phyloP scores from a whole-genome alignment of 192 early-diverging fungal species.

The Geranomyces variabilis region DNA sequence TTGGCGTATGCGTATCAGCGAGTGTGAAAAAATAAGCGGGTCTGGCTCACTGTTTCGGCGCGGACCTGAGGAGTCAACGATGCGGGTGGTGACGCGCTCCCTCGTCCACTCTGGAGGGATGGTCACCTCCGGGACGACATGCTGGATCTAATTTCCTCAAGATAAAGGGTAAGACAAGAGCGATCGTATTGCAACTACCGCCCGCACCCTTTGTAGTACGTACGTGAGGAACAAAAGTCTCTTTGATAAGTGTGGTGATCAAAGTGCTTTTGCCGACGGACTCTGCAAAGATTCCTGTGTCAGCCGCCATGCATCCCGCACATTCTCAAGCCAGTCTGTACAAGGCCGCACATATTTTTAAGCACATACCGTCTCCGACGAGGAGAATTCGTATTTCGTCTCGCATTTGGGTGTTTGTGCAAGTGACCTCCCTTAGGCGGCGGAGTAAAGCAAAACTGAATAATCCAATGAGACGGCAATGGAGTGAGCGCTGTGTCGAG shows the following conservation, averaged over 20 bases:
- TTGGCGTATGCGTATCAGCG: neutral
- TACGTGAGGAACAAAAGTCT: conserved; percentile 92
- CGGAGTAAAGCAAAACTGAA: too few species aligned
- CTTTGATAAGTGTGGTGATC: conserved; percentile 96
- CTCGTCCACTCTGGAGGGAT: conserved; percentile 98
- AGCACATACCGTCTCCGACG: conserved; percentile 79
- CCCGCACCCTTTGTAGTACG: conserved; percentile 10
- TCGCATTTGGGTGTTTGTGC: conserved; percentile 13
- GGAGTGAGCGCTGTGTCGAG: too few species aligned
- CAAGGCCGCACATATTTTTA: too few species aligned
- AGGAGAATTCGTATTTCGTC: conserved; percentile 82
- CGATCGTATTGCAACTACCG: neutral
- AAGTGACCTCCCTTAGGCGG: too few species aligned
- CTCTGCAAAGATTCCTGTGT: conserved; percentile 40
- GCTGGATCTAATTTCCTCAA: conserved; percentile 72
- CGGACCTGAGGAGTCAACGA: conserved; percentile 92
- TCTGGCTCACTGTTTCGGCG: too few species aligned
- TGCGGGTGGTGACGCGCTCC: conserved; percentile 95
- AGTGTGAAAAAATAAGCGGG: too few species aligned
- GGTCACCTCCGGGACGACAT: conserved; percentile 99
- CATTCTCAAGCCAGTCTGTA: neutral
- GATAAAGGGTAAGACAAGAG: neutral
- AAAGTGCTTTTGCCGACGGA: conserved; percentile 96
- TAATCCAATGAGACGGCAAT: too few species aligned
- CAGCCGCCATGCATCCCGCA: neutral